Evolutionary conservation across 176 grass and related monocot species (phyloP), one percentile per base, ranked within the genome.

Genomic region (Olyra latifolia): DNA sequence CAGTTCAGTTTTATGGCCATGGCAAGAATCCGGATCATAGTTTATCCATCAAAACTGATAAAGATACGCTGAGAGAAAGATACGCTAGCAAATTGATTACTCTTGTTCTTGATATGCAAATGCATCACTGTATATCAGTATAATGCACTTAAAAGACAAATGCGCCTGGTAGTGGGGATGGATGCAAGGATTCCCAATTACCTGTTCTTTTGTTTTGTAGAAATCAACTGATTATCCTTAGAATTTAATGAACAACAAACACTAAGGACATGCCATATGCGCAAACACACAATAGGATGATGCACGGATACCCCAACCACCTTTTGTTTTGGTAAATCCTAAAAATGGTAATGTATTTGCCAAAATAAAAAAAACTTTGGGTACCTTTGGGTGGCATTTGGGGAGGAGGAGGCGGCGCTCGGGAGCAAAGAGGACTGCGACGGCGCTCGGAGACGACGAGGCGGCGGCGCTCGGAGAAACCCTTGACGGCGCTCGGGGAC

Each of bases 1-100:
- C 89, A 97, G 94, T 84, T 92, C 85, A 97, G 64, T 97, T 90
- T 89, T 94, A 94, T 84, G 89, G 89, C 60, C 76, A 89, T 61
- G 72, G 5, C 53, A 88, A 88, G 75, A 71, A 71, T 82, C 49
- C 20, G 52, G 76, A 85, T 46, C 53, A 23, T 84, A 58, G 74
- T 80, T 73, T 80, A 58, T 79, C 72, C 10, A 85, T 97, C 57
- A 97, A 88, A 86, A 97, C 94, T 73, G 91, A 97, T 78, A 88
- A 88, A 74, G 91, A 94, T 85, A 89, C 89, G 25, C 40, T 97
- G 82, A 87, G 89, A 90, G 91, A 97, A 94, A 91, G 89, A 82
- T 90, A 97, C 78, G 88, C 29, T 64, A 64, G 4, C 35, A 38
- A 22, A 6, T 2, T 29, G 16, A 20, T 12, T 79, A 12, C 47